phyloP scores from a whole-genome alignment of 1,284 basidiomycete genomes.

The Pyrrhoderma noxium region DNA sequence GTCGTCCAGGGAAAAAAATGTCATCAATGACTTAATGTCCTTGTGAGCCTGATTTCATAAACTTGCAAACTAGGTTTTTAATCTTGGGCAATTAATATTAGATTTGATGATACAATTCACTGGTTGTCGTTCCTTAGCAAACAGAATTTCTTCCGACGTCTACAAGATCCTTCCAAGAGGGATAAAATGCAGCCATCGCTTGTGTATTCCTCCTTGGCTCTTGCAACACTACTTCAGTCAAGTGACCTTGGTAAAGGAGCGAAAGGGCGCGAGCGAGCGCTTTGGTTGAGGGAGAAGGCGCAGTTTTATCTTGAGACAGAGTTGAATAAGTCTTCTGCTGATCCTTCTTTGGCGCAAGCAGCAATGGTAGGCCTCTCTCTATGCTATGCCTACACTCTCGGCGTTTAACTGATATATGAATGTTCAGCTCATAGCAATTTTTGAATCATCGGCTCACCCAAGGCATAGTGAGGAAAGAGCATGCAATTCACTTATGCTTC shows the following conservation, averaged over 20 bases:
- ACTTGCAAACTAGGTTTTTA: neutral
- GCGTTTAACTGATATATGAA: neutral
- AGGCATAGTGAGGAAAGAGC: slow-evolving; percentile 48
- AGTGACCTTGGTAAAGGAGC: slow-evolving; percentile 53
- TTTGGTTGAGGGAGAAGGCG: slow-evolving; percentile 48
- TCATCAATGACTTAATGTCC: slow-evolving; percentile 14
- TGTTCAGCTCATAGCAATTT: slow-evolving; percentile 59
- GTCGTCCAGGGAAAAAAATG: slow-evolving; percentile 5
- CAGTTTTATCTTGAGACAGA: slow-evolving; percentile 46
- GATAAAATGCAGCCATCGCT: slow-evolving; percentile 59
- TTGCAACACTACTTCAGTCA: slow-evolving; percentile 67
- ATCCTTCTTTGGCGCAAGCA: slow-evolving; percentile 60
- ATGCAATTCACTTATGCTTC: slow-evolving; percentile 42
- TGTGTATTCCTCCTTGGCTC: slow-evolving; percentile 57
- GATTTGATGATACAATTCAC: slow-evolving; percentile 44
- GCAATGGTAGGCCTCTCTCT: slow-evolving; percentile 49
- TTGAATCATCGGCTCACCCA: slow-evolving; percentile 67
- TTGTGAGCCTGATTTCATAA: slow-evolving; percentile 9
- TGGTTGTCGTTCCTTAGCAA: slow-evolving; percentile 62
- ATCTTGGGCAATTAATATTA: slow-evolving; percentile 19
- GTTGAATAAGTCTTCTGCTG: slow-evolving; percentile 44
- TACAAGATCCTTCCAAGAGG: slow-evolving; percentile 44
- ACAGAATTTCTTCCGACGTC: slow-evolving; percentile 42
- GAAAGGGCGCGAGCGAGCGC: slow-evolving; percentile 42
- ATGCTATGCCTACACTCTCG: neutral